Conservation (phyloP, 176 grass and related monocot genomes). For the Thalia dealbata region DNA sequence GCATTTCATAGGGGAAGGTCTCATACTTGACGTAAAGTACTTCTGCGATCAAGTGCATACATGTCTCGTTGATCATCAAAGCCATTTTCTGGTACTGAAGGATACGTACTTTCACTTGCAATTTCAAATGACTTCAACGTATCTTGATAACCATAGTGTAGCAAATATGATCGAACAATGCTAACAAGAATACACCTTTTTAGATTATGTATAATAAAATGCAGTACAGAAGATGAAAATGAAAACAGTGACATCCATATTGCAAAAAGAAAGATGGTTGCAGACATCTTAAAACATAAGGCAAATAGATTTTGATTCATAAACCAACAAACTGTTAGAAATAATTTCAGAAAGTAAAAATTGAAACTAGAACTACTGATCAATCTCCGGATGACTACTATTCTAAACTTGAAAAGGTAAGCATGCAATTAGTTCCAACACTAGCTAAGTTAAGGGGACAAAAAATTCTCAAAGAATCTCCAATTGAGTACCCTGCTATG, state of each 20-base stretch:
- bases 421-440: background rate
- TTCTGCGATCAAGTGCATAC: constrained; percentile 89
- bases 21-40: constrained; percentile 73
- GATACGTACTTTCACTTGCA: constrained; percentile 57
- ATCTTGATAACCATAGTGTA: constrained; percentile 98
- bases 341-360: background rate
- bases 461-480: too few species aligned
- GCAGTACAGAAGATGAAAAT: background rate
- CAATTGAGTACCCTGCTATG: too few species aligned
- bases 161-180: constrained; percentile 90
- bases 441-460: background rate
- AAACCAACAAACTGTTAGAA: background rate
- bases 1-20: background rate
- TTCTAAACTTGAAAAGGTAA: background rate
- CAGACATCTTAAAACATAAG: background rate
- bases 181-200: constrained; percentile 32
- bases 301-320: background rate
- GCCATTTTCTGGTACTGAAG: constrained; percentile 40
- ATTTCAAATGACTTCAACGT: constrained; percentile 83
- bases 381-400: background rate
- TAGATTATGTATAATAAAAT: background rate
- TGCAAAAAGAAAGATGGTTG: background rate
- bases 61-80: constrained; percentile 61
- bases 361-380: background rate
- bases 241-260: background rate